These are phyloP conservation scores for Verticillium klebahnii DNA, from an alignment of 2,329 filamentous ascomycete genomes.

Conservation along the genomic window DNA sequence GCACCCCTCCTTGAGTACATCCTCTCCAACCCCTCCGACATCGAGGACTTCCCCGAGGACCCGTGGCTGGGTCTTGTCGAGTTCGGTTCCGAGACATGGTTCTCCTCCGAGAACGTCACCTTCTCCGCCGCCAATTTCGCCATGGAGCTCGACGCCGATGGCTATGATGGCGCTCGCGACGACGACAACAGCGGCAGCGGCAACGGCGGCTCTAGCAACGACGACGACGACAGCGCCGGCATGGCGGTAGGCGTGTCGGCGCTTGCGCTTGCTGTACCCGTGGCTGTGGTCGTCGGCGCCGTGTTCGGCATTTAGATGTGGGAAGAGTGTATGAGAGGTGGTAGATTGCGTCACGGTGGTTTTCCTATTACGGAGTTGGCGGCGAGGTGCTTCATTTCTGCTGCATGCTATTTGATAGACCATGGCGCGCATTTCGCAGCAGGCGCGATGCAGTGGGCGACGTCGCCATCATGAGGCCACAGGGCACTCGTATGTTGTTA, in stretches of 20 bases:
- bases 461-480: background rate
- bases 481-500: background rate
- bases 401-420: background rate
- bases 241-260: background rate
- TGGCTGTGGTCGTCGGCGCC: background rate
- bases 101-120: conserved; percentile 21
- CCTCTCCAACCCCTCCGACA: conserved; percentile 17
- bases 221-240: conserved; percentile 4
- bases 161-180: background rate
- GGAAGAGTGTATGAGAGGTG: background rate
- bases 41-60: conserved; percentile 17
- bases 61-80: conserved; percentile 22
- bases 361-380: background rate
- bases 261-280: background rate
- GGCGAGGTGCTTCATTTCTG: background rate
- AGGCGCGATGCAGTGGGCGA: background rate
- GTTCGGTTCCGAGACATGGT: conserved; percentile 25
- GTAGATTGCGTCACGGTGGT: background rate
- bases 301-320: background rate
- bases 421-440: background rate
- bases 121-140: conserved; percentile 21
- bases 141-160: conserved; percentile 15
- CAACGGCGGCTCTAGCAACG: background rate
- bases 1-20: conserved; percentile 24
- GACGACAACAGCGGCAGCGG: background rate